Conservation (phyloP, 1,139 yeast species). For the Suhomyces choctaworum region DNA sequence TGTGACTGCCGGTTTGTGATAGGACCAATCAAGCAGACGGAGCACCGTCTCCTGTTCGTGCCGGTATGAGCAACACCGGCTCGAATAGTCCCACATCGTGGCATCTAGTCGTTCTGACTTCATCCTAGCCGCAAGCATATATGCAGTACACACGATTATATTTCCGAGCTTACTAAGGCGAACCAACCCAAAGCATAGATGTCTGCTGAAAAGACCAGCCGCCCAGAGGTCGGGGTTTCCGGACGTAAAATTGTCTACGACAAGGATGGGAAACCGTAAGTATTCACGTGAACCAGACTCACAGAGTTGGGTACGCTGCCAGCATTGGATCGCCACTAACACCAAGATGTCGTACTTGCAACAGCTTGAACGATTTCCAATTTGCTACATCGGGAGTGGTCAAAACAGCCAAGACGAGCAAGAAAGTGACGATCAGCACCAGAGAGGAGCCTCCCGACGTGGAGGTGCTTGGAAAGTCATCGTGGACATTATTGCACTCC, state of each 20-base stretch:
- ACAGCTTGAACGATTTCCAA: slow-evolving; percentile 73
- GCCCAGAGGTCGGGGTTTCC: slow-evolving; percentile 51
- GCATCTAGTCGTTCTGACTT: too few relatives aligned
- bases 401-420: slow-evolving; percentile 14
- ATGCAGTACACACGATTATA: too few relatives aligned
- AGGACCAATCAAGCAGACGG: too few relatives aligned
- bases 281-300: too few relatives aligned
- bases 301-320: too few relatives aligned
- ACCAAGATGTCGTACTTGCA: slow-evolving; percentile 77
- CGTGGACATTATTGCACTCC: slow-evolving; percentile 92
- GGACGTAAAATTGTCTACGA: slow-evolving; percentile 79
- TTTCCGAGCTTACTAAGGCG: slow-evolving; percentile 8
- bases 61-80: too few relatives aligned
- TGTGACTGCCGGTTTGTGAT: too few relatives aligned
- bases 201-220: slow-evolving; percentile 10
- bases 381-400: slow-evolving; percentile 41
- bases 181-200: slow-evolving; percentile 4
- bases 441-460: slow-evolving; percentile 86
- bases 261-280: slow-evolving; percentile 89
- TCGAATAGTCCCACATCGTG: too few relatives aligned
- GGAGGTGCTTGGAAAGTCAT: slow-evolving; percentile 72
- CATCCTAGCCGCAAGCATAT: too few relatives aligned
- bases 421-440: slow-evolving; percentile 7
- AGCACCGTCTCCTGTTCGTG: too few relatives aligned
- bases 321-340: slow-evolving; percentile 26